These are phyloP conservation scores for Boechera retrofracta DNA, from an alignment of 345 rosid species.

Conservation along the genomic window DNA sequence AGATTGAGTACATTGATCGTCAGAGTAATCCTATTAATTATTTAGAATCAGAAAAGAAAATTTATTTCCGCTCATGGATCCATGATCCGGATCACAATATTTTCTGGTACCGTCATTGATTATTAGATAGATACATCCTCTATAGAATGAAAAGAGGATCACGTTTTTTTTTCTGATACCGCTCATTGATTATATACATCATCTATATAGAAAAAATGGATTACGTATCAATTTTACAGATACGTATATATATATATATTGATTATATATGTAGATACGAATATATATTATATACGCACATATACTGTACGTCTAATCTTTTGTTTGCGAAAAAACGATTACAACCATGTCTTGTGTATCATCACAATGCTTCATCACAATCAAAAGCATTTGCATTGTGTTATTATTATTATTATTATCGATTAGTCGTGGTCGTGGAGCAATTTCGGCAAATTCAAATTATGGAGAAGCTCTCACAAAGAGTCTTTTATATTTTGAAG, in stretches of 20 bases:
- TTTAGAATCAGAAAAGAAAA: not conserved
- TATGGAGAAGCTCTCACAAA: conserved; percentile 65
- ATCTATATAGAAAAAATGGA: not conserved
- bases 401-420: conserved; percentile 3
- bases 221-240: conserved; percentile 4
- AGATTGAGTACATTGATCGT: conserved; percentile 19
- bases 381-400: conserved; percentile 32
- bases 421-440: conserved; percentile 2
- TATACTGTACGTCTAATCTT: not conserved
- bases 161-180: not conserved
- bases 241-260: not conserved
- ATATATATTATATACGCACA: not conserved
- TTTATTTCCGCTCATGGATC: not conserved
- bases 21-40: conserved; percentile 3
- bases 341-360: conserved; percentile 22
- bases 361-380: conserved; percentile 31
- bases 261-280: not conserved
- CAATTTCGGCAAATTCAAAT: conserved; percentile 45
- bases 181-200: conserved; percentile 9
- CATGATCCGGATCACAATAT: not conserved
- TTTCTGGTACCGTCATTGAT: not conserved
- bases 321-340: not conserved
- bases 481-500: conserved; percentile 73
- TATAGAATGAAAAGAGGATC: not conserved
- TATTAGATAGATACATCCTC: not conserved